These are phyloP conservation scores for Odontarrhena argentea DNA, from an alignment of 345 rosid genomes.

Conservation along the genomic window DNA sequence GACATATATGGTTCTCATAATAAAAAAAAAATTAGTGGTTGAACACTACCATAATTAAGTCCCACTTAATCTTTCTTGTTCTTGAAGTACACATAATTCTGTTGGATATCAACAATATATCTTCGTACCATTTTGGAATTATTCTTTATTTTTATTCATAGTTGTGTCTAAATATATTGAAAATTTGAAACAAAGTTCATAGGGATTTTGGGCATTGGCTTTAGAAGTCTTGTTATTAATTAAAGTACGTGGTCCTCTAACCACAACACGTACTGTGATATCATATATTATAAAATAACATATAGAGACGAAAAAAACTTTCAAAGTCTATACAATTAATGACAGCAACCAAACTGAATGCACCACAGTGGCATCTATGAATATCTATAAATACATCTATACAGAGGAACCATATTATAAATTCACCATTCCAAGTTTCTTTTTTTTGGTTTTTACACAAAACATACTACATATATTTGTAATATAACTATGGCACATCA, in stretches of 20 bases:
- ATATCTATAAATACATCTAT: neutral
- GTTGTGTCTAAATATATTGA: neutral
- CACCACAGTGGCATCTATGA: neutral
- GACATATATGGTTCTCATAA: neutral
- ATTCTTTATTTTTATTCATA: neutral
- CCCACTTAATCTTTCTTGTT: slow-evolving; percentile 1
- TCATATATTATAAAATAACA: neutral
- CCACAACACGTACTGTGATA: neutral
- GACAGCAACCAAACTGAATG: slow-evolving; percentile 21
- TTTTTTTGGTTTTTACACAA: neutral
- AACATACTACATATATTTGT: slow-evolving; percentile 2
- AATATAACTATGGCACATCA: slow-evolving; percentile 26
- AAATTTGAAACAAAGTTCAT: neutral
- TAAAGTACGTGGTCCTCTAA: neutral
- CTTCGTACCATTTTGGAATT: neutral
- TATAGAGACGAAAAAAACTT: neutral
- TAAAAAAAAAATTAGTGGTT: neutral
- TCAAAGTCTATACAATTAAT: slow-evolving; percentile 22
- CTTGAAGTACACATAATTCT: neutral
- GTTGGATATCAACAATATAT: neutral
- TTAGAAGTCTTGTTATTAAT: neutral
- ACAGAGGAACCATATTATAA: neutral
- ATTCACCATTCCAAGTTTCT: slow-evolving; percentile 3
- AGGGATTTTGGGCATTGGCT: neutral
- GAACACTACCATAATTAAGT: neutral